Base-by-base conservation (phyloP, 73 alveolate genomes). In the Blepharisma japonicum region DNA sequence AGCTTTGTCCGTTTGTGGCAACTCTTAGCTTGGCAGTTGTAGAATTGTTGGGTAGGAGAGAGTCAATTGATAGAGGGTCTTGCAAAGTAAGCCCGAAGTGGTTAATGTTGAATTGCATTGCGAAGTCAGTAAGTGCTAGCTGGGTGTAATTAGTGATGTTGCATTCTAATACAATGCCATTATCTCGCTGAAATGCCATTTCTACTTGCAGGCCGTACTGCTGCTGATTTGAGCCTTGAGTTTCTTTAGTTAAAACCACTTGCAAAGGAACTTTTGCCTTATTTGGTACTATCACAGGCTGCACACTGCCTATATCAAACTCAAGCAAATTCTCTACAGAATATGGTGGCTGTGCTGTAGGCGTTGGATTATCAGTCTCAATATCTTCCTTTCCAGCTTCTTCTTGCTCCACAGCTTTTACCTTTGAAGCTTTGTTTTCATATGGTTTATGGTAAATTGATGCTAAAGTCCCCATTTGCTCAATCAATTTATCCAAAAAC, bases 361-460 rank as follows among this genome's bases (percentile, higher is more conserved):
- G 11, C 21, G 27, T 45, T 14, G 68, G 56, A 45, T 70, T 47
- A n/a, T 18, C 32, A 14, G 80, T 14, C 27, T 70, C 80, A n/a
- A 45, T 70, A 14, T 45, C 66, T 70, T 70, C 68, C 5, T 70
- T 47, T 70, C 46, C 80, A 70, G 56, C 56, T 18, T 70, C 80
- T 70, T 70, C 56, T 5, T 47, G n/a, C 5, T 70, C 56, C n/a
- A 70, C 27, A 18, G 56, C 80, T 70, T 70, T 39, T 9, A 47
- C n/a, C 46, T 70, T 47, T 7, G 32, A 9, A n/a, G 46, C 20
- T 45, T 70, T 47, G 53, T 77, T 84, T 80, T 95, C 99, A 3
- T 99, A 98, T 11, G 94, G 97, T 77, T 94, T 97, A 80, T 93
- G 94, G 83, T 96, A 96, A 21, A 97, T 96, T 56, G 99, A 90